Evolutionary conservation across 2,329 filamentous ascomycete genomes (phyloP).

Genomic region (Fusarium haematococcum): DNA sequence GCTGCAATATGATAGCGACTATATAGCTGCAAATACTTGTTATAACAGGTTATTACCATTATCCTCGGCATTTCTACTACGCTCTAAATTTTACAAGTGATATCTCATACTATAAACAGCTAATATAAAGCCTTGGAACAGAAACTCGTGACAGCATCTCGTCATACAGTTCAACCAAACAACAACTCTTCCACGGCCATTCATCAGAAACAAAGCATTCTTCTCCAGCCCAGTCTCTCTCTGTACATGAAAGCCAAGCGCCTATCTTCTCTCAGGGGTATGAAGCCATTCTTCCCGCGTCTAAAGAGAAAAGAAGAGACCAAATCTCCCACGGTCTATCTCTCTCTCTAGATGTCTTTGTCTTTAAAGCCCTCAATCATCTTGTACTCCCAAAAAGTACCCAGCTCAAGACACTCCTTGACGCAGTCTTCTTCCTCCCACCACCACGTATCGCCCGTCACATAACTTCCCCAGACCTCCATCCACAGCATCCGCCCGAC

Average conservation of each 20-base stretch:
- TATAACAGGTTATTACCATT: not conserved
- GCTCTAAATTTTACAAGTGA: not conserved
- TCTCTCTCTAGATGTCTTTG: constrained; percentile 2
- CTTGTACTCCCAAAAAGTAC: constrained; percentile 70
- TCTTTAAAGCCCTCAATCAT: constrained; percentile 67
- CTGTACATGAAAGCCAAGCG: constrained; percentile 1
- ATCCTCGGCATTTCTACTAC: not conserved
- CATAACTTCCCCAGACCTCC: constrained; percentile 68
- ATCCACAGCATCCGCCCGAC: constrained; percentile 70
- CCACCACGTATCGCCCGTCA: constrained; percentile 67
- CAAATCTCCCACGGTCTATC: constrained; percentile 7
- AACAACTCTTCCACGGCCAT: not conserved
- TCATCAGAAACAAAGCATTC: not conserved
- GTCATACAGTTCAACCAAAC: not conserved
- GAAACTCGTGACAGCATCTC: not conserved
- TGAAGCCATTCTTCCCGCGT: not conserved
- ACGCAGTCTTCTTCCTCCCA: constrained; percentile 69
- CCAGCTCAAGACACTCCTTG: constrained; percentile 65
- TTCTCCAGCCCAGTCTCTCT: not conserved
- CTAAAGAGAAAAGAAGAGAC: not conserved
- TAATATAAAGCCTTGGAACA: not conserved
- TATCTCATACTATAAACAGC: not conserved
- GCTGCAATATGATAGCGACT: not conserved
- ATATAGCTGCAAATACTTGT: not conserved
- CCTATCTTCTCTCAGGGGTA: not conserved